phyloP scores from a whole-genome alignment of 164 flowering plant species.

The Vitis vinifera region ASM3070453v1 NC_081812.1:894001-894500 shows the following conservation, averaged over 20 bases:
- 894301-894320: slow-evolving; percentile 29
- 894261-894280: slow-evolving; percentile 17
- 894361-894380: too few relatives aligned
- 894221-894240: slow-evolving; percentile 23
- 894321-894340: slow-evolving; percentile 22
- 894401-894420: too few relatives aligned
- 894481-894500: too few relatives aligned
- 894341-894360: slow-evolving; percentile 18
- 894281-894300: slow-evolving; percentile 27
- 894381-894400: too few relatives aligned
- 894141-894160: slow-evolving; percentile 1
- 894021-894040: slow-evolving; percentile 21
- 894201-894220: slow-evolving; percentile 26
- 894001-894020: slow-evolving; percentile 6
- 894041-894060: slow-evolving; percentile 26
- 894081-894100: not conserved
- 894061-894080: not conserved
- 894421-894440: too few relatives aligned
- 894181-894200: slow-evolving; percentile 26
- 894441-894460: too few relatives aligned
- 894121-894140: slow-evolving; percentile 4
- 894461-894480: too few relatives aligned
- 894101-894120: not conserved
- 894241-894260: slow-evolving; percentile 29
- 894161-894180: slow-evolving; percentile 9